Base-by-base conservation (phyloP, 2,329 filamentous ascomycete genomes). In the Ophiostoma sp. region DNA sequence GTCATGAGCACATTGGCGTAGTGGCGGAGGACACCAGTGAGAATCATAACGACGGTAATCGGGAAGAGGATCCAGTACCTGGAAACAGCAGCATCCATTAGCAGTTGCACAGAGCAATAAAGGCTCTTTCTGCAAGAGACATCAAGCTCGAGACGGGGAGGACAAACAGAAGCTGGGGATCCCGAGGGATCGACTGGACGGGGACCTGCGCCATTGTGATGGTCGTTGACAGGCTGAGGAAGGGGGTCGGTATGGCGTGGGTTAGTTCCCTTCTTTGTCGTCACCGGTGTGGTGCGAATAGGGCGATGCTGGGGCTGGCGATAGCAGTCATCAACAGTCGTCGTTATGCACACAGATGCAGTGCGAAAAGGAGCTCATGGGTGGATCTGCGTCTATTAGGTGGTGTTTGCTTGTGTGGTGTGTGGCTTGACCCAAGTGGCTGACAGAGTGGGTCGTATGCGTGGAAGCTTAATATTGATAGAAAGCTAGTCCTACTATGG, bases 51-150 rank as follows among this genome's bases (percentile, higher is more conserved):
- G 75, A 97, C 85, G 64, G 94, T 97, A 78, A 99, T 99, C 71
- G 95, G 95, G 72, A 97, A 89, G 70, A 99, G 85, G 80, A 99
- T 99, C 95, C 95, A 99, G 84, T 97, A 98, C 82, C 95, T 99
- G 75, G 67, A 27, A 49, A 42, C 11, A 11, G 65, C 14, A 14
- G 64, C 18, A 12, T 3, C 2, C n/a, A 42, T 64, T 45, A 67
- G 60, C 42, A 27, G 41, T 1, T 27, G 1, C 16, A 3, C n/a
- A 52, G n/a, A 2, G 18, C n/a, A 36, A 27, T 27, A 27, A 27
- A 2, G 2, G 2, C 27, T 55, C 49, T 55, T 55, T 7, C 49
- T 55, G 49, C 16, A n/a, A 60, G 27, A 6, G 18, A 5, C 11
- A 36, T 27, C 27, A 52, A 58, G 40, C 36, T 36, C 12, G 44